Evolutionary conservation across 306 rosid species (phyloP).

Genomic region (Morella rubra): DNA sequence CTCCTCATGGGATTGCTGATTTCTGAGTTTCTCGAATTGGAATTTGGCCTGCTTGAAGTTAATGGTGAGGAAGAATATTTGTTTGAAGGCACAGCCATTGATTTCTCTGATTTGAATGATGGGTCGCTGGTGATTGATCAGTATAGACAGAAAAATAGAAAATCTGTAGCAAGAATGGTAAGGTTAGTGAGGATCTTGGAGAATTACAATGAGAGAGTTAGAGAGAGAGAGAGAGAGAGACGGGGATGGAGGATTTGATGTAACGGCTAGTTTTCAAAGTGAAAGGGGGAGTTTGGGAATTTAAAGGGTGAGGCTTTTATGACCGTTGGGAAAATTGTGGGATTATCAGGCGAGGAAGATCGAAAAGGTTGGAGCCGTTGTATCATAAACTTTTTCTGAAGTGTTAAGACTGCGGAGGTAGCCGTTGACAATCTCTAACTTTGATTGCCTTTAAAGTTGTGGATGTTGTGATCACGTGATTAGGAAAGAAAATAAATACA

Average conservation of each 20-base stretch:
- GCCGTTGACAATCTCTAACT: conserved; percentile 34
- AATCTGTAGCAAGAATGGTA: background rate
- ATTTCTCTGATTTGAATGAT: background rate
- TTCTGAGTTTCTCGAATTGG: conserved; percentile 65
- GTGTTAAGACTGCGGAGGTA: conserved; percentile 4
- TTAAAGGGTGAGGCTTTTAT: conserved; percentile 25
- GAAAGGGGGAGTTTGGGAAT: conserved; percentile 1
- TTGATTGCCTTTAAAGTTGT: background rate
- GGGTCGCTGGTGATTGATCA: background rate
- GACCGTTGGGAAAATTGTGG: conserved; percentile 33
- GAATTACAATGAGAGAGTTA: conserved; percentile 17
- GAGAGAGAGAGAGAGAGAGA: conserved; percentile 26
- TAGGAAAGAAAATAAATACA: too few relatives aligned
- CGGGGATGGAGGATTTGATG: conserved; percentile 16
- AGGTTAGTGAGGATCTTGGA: conserved; percentile 3
- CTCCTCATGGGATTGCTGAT: conserved; percentile 49
- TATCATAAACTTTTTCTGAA: conserved; percentile 14
- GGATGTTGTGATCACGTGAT: too few relatives aligned
- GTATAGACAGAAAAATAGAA: background rate
- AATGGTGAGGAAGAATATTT: conserved; percentile 43
- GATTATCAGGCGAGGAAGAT: background rate
- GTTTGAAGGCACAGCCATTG: conserved; percentile 51
- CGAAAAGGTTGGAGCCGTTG: conserved; percentile 41
- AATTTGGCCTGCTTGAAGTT: conserved; percentile 36
- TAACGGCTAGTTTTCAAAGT: conserved; percentile 57